Conservation (phyloP, 371 early-diverging fungal species). For the Racocetra persica region DNA sequence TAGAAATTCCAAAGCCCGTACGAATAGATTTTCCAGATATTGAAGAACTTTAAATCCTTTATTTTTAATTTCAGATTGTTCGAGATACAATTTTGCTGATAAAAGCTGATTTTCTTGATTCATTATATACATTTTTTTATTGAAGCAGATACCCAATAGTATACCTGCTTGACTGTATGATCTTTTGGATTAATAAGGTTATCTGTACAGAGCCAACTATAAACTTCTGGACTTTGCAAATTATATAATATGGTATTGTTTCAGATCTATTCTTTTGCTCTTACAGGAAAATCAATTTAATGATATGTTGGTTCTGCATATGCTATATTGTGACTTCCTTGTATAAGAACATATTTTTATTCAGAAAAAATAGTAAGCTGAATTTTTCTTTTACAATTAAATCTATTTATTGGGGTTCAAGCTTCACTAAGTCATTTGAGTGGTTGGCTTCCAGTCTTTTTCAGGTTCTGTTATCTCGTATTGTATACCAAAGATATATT, state of each 20-base stretch:
- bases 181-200: no score
- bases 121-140: neutral
- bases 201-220: no score
- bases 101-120: neutral
- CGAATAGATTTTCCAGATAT: neutral
- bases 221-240: no score
- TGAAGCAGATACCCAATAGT: neutral
- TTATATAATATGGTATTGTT: no score
- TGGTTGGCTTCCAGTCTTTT: neutral
- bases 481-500: constrained; percentile 18
- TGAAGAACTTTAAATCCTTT: neutral
- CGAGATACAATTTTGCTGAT: neutral
- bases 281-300: no score
- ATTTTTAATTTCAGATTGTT: neutral
- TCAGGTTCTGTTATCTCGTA: neutral
- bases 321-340: no score
- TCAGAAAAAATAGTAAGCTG: no score
- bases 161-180: neutral
- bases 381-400: neutral
- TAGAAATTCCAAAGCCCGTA: neutral
- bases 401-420: constrained; percentile 13
- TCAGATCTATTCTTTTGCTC: no score
- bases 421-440: neutral
- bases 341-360: no score
- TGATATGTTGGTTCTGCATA: no score